Conservation (phyloP, 768 basidiomycete genomes). For the Tephrocybe sp. region DNA sequence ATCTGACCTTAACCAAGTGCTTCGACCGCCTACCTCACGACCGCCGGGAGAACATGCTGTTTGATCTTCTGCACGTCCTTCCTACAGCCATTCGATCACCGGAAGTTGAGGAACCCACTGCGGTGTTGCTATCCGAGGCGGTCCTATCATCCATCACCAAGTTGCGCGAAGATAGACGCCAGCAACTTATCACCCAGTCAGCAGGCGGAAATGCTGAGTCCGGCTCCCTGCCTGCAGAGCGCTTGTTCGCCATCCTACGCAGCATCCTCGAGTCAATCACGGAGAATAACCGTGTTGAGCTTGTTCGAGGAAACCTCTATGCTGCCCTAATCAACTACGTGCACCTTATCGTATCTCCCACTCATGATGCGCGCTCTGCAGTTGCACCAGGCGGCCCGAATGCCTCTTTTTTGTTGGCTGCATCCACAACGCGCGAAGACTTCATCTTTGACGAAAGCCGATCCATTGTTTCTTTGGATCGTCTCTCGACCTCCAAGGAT, state of each 20-base stretch:
- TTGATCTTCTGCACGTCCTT: constrained; percentile 85
- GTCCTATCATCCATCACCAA: constrained; percentile 84
- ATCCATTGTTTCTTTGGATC: constrained; percentile 28
- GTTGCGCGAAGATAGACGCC: constrained; percentile 78
- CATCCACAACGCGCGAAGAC: constrained; percentile 45
- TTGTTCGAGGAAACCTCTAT: constrained; percentile 94
- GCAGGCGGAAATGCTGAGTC: constrained; percentile 61
- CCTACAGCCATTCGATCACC: constrained; percentile 65
- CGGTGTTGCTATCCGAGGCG: constrained; percentile 82
- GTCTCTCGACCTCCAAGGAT: constrained; percentile 17
- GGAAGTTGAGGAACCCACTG: constrained; percentile 68
- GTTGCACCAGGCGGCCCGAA: constrained; percentile 2
- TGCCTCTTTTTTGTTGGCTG: constrained; percentile 28
- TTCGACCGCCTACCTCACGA: constrained; percentile 83
- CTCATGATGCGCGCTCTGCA: constrained; percentile 11
- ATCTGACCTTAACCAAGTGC: constrained; percentile 83
- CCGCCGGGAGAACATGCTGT: constrained; percentile 83
- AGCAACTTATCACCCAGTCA: constrained; percentile 67
- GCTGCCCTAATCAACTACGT: constrained; percentile 88
- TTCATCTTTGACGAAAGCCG: constrained; percentile 37
- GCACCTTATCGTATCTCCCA: constrained; percentile 59
- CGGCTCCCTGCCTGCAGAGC: constrained; percentile 76
- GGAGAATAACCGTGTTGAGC: constrained; percentile 76
- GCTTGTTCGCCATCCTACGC: constrained; percentile 72
- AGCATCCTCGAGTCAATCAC: constrained; percentile 73